Conservation (phyloP, 2,329 filamentous ascomycete species). For the Exophiala sp. region DNA sequence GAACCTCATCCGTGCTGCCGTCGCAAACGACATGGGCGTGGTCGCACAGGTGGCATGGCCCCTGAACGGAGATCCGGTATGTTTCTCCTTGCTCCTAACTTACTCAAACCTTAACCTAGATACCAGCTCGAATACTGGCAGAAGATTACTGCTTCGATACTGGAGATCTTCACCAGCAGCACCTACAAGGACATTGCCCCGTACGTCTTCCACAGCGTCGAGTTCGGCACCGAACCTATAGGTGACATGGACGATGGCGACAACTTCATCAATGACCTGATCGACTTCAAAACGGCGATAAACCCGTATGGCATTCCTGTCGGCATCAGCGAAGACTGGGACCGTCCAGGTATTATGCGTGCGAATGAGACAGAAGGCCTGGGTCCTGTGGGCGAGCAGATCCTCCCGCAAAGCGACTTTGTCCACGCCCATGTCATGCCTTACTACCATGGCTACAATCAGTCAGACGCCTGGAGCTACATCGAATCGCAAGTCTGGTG, state of each 20-base stretch:
- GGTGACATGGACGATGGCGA: constrained; percentile 7
- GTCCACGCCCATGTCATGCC: constrained; percentile 10
- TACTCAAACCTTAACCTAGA: background rate
- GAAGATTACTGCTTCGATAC: constrained; percentile 7
- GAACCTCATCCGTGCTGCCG: constrained; percentile 7
- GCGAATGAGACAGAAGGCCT: constrained; percentile 8
- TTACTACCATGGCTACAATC: constrained; percentile 11
- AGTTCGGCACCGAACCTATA: constrained; percentile 9
- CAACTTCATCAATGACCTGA: constrained; percentile 8
- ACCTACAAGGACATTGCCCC: constrained; percentile 5
- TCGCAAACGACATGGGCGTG: constrained; percentile 9
- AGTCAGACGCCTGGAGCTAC: constrained; percentile 6
- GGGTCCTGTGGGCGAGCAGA: constrained; percentile 5
- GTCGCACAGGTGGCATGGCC: constrained; percentile 10
- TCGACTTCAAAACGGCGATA: constrained; percentile 2
- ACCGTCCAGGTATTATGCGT: constrained; percentile 6
- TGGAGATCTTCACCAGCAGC: constrained; percentile 7
- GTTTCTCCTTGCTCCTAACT: background rate
- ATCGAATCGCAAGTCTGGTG: constrained; percentile 6
- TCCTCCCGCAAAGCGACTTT: constrained; percentile 8
- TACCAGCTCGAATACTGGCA: constrained; percentile 8
- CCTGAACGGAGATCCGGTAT: constrained; percentile 8
- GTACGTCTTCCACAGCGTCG: constrained; percentile 9
- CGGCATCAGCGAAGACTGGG: constrained; percentile 12
- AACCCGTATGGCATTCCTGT: constrained; percentile 8